phyloP scores from a whole-genome alignment of 2,329 filamentous ascomycete species.

The Davidsoniella virescens region DNA sequence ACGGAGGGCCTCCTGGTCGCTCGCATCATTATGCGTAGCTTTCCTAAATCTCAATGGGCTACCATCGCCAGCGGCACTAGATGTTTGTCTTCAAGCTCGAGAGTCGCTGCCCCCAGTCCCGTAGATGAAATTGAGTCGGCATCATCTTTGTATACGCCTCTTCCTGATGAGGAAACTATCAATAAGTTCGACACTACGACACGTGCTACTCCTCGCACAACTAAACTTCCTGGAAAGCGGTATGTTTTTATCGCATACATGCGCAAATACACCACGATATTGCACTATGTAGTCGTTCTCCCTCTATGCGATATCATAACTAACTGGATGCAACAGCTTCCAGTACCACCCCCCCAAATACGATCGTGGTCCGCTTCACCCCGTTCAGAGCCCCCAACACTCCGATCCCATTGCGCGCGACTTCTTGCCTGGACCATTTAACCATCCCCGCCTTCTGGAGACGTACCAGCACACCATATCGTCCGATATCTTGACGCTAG shows the following conservation, averaged over 20 bases:
- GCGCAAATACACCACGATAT: not conserved
- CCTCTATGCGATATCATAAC: not conserved
- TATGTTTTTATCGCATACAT: slow-evolving; percentile 17
- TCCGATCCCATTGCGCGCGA: slow-evolving; percentile 78
- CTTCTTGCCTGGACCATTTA: slow-evolving; percentile 84
- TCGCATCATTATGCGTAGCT: slow-evolving; percentile 14
- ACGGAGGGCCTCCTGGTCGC: slow-evolving; percentile 16
- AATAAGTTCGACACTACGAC: slow-evolving; percentile 27
- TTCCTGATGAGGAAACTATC: slow-evolving; percentile 23
- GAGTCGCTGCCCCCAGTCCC: slow-evolving; percentile 4
- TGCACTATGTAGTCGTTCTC: not conserved
- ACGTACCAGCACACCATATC: slow-evolving; percentile 79
- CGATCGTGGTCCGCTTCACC: slow-evolving; percentile 83
- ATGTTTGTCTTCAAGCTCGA: slow-evolving; percentile 9
- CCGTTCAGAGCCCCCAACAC: slow-evolving; percentile 71
- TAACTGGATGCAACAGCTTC: slow-evolving; percentile 43
- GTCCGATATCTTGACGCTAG: slow-evolving; percentile 72
- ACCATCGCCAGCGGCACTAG: slow-evolving; percentile 14
- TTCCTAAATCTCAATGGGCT: slow-evolving; percentile 8
- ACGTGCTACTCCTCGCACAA: slow-evolving; percentile 21
- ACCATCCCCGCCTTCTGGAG: slow-evolving; percentile 69
- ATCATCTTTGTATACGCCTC: slow-evolving; percentile 22
- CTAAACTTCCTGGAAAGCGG: slow-evolving; percentile 32
- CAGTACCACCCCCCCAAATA: slow-evolving; percentile 90
- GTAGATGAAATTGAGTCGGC: slow-evolving; percentile 12